Conservation (phyloP, 805 yeast species). For the Candida easanensis region DNA sequence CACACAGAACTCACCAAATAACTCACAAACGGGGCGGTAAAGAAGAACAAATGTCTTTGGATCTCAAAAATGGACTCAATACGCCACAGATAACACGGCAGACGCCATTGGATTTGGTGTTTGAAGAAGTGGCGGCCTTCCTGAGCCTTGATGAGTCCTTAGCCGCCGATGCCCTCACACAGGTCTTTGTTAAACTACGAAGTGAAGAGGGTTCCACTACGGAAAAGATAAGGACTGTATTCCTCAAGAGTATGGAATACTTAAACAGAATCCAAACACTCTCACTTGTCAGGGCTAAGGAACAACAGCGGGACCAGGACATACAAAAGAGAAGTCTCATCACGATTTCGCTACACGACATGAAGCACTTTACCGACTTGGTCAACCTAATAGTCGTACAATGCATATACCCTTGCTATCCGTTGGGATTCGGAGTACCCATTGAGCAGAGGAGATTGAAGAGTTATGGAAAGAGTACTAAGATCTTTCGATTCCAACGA, state of each 20-base stretch:
- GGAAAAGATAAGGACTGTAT: slow-evolving; percentile 1
- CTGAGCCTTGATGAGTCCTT: slow-evolving; percentile 21
- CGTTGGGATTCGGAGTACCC: slow-evolving; percentile 59
- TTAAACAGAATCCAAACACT: slow-evolving; percentile 18
- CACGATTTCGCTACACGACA: slow-evolving; percentile 79
- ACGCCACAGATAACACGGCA: slow-evolving; percentile 31
- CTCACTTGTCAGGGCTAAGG: slow-evolving; percentile 5
- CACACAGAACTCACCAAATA: too few relatives aligned
- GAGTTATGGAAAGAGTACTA: slow-evolving; percentile 36
- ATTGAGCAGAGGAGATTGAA: slow-evolving; percentile 56
- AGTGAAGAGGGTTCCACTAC: not conserved
- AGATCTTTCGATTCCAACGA: slow-evolving; percentile 18
- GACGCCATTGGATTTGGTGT: slow-evolving; percentile 33
- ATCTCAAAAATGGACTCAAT: slow-evolving; percentile 22
- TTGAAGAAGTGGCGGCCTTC: slow-evolving; percentile 23
- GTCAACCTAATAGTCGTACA: slow-evolving; percentile 63
- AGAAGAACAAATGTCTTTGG: slow-evolving; percentile 10
- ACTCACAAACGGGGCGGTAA: not conserved
- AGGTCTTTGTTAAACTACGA: slow-evolving; percentile 6
- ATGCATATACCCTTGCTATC: slow-evolving; percentile 67
- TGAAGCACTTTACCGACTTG: slow-evolving; percentile 66
- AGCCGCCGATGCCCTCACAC: slow-evolving; percentile 14
- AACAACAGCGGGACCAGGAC: slow-evolving; percentile 6
- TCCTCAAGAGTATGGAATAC: slow-evolving; percentile 9
- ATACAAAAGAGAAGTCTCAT: slow-evolving; percentile 31